These are phyloP conservation scores for Cajanus cajan DNA, from an alignment of 306 rosid species.

Conservation along the genomic window DNA sequence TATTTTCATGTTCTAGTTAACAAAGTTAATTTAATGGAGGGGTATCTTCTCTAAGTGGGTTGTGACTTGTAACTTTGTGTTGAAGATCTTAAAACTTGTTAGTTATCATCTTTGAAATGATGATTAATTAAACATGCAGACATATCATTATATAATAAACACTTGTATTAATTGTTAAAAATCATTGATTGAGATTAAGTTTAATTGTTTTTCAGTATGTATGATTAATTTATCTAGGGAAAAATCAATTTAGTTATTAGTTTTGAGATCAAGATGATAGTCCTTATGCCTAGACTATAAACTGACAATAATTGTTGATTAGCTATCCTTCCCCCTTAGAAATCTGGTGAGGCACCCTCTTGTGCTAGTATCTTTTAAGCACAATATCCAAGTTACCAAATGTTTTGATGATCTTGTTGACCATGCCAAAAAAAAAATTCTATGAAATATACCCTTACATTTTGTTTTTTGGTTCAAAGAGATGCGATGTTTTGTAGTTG, in stretches of 20 bases:
- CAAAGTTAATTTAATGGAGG: not conserved
- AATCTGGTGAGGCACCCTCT: not conserved
- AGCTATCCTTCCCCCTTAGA: not conserved
- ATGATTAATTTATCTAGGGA: not conserved
- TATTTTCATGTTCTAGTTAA: not conserved
- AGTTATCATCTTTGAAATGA: not conserved
- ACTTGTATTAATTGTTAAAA: not conserved
- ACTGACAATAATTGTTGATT: not conserved
- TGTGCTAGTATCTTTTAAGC: not conserved
- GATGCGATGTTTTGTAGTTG: not conserved
- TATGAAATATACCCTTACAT: too few relatives aligned
- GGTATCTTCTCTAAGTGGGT: not conserved
- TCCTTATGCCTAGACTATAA: not conserved
- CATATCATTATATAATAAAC: not conserved
- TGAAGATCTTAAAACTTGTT: not conserved
- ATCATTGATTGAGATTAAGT: not conserved
- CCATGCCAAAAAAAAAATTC: not conserved
- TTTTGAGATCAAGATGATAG: conserved; percentile 19
- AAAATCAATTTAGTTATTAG: not conserved
- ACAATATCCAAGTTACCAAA: not conserved
- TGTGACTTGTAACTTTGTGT: not conserved
- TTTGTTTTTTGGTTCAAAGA: not conserved
- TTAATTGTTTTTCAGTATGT: not conserved
- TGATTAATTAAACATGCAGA: not conserved
- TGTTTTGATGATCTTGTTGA: not conserved